Conservation (phyloP, 2,329 filamentous ascomycete species). For the Fusarium sp. region DNA sequence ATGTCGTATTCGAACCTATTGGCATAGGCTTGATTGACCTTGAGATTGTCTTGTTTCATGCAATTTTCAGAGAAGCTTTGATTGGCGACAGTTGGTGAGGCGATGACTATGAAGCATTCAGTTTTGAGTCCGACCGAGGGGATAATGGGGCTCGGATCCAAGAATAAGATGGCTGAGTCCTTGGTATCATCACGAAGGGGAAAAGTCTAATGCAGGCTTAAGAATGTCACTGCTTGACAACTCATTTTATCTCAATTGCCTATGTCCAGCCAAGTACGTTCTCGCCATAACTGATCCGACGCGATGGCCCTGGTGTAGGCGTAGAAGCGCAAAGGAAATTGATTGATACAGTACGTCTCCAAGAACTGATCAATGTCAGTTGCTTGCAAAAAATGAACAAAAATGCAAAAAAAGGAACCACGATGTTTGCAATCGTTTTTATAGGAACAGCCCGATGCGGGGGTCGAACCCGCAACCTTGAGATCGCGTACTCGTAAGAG, state of each 20-base stretch:
- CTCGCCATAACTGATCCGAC: too few species aligned
- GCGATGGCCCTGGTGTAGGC: too few species aligned
- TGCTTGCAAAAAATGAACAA: neutral
- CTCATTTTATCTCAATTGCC: too few species aligned
- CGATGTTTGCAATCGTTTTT: constrained; percentile 18
- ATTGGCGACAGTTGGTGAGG: too few species aligned
- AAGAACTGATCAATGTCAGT: accelerated
- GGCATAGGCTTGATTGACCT: neutral
- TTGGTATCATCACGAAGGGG: neutral
- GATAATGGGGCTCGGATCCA: neutral
- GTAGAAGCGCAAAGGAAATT: too few species aligned
- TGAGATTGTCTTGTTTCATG: neutral
- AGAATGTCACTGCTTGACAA: neutral
- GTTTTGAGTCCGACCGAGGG: neutral
- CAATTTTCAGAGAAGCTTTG: accelerated
- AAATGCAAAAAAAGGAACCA: constrained; percentile 4
- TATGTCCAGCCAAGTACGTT: too few species aligned
- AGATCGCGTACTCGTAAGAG: constrained; percentile 65
- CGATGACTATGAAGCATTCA: neutral
- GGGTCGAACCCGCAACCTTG: constrained; percentile 68
- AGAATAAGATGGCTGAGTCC: neutral
- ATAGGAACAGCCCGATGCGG: constrained; percentile 54
- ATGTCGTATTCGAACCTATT: neutral
- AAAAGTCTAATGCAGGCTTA: neutral
- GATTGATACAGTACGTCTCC: neutral